Percentiles rank a stretch among this genome's conserved stretches.
Conservation (phyloP, 2,329 filamentous ascomycete species). For the Claviceps citrina region DNA sequence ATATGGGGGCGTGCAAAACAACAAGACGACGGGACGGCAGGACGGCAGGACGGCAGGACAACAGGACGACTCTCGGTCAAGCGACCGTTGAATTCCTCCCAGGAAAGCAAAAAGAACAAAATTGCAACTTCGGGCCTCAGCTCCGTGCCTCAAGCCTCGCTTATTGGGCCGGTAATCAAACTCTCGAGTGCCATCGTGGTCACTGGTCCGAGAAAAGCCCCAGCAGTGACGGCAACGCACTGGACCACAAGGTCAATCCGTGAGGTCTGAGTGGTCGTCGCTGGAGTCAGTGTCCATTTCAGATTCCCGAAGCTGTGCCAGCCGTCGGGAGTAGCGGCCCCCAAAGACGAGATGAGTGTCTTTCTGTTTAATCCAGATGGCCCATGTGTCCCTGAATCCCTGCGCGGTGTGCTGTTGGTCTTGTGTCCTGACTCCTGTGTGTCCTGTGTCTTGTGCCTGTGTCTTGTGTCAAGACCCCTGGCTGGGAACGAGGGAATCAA, state of each 20-base stretch:
- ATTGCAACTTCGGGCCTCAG: no score
- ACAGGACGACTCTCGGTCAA: not conserved
- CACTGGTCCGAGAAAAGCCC: not conserved
- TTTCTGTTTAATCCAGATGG: not conserved
- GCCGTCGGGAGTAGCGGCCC: not conserved
- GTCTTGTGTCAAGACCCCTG: not conserved
- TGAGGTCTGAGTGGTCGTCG: constrained; percentile 17
- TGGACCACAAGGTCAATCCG: constrained; percentile 16
- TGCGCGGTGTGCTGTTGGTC: no score
- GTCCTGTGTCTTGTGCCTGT: not conserved
- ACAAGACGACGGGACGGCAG: no score
- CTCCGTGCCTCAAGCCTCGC: not conserved
- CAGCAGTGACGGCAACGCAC: constrained; percentile 10
- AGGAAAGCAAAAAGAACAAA: not conserved
- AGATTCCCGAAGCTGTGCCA: not conserved
- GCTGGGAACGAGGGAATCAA: not conserved
- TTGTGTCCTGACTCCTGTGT: not conserved
- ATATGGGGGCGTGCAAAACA: not conserved
- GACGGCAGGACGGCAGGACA: no score
- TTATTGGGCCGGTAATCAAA: not conserved
- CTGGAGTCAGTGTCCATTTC: not conserved
- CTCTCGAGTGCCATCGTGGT: no score
- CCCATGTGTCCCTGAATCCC: no score
- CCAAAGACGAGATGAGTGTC: not conserved
- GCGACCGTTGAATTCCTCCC: not conserved